Conservation (phyloP, 495 filamentous ascomycete species). For the Xylaria telfairii region DNA sequence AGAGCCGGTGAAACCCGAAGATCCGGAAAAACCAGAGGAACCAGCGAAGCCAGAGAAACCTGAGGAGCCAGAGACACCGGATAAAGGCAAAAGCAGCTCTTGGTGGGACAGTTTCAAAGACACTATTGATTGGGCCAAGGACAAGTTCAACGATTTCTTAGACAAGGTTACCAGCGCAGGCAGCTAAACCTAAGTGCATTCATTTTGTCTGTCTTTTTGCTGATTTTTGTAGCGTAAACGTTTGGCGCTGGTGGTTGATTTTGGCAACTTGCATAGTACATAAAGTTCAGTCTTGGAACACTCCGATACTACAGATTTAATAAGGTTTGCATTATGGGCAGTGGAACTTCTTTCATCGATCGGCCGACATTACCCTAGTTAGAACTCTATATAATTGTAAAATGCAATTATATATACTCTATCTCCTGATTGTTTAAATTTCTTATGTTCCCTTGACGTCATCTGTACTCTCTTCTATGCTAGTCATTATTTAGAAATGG, state of each 20-base stretch:
- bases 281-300: neutral
- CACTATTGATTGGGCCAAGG: slow-evolving; percentile 52
- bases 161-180: slow-evolving; percentile 37
- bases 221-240: slow-evolving; percentile 14
- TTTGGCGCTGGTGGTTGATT: slow-evolving; percentile 15
- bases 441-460: neutral
- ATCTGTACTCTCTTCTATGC: neutral
- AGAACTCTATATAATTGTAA: neutral
- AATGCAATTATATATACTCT: neutral
- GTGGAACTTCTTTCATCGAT: neutral
- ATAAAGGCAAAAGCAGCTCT: slow-evolving; percentile 29
- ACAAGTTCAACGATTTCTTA: slow-evolving; percentile 51
- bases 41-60: slow-evolving; percentile 17
- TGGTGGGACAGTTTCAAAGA: slow-evolving; percentile 38
- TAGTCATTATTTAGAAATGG: neutral
- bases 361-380: neutral
- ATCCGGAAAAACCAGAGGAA: slow-evolving; percentile 8
- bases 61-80: slow-evolving; percentile 23
- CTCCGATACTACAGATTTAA: neutral
- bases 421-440: neutral
- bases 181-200: neutral
- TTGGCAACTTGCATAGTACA: neutral
- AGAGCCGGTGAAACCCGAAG: slow-evolving; percentile 15
- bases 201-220: neutral
- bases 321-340: neutral